Evolutionary conservation across 495 filamentous ascomycete species (phyloP), one percentile per base, ranked within the genome.

Genomic region (Xylaria intraflava): DNA sequence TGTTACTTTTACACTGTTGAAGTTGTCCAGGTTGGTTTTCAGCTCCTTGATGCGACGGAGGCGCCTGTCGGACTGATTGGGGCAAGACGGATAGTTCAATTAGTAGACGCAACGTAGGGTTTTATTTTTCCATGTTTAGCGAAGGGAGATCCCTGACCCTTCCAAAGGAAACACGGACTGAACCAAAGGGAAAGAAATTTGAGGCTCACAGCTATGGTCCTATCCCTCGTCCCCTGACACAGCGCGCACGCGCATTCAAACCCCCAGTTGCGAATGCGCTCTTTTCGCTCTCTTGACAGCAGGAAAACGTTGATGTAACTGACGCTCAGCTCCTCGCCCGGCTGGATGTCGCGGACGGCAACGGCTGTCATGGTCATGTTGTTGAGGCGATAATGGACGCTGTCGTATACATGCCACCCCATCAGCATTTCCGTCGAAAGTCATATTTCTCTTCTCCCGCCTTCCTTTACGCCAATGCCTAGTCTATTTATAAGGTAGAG

Each of bases 311-410:
- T 64, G 52, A 72, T 65, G 59, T 75, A 75, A 17, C 58, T 69
- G 43, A 76, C 56, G 33, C 64, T 73, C 14, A 76, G 60, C 43
- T 76, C 73, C 31, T 72, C 68, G 10, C 71, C 71, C 0, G 60
- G 23, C 7, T 30, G 51, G 20, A 74, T 75, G 42, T 72, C 64
- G 19, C 69, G 70, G 22, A 64, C 69, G 0, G 73, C 73, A 31
- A 72, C 54, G 35, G 64, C 66, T 19, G 58, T 69, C 54, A 73
- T 66, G 27, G 70, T 74, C 39, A 70, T 58, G 55, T 71, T 68
- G 20, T 46, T 24, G 26, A 74, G 62, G 29, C 71, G 69, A 60
- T 71, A 74, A 49, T 71, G 65, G 31, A 71, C 31, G 51, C 72
- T 74, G 35, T 44, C 3, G 29, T 39, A 53, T 19, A n/a, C 36